Evolutionary conservation across 73 alveolate genomes (phyloP).

Genomic region (Halteria grandinella): DNA sequence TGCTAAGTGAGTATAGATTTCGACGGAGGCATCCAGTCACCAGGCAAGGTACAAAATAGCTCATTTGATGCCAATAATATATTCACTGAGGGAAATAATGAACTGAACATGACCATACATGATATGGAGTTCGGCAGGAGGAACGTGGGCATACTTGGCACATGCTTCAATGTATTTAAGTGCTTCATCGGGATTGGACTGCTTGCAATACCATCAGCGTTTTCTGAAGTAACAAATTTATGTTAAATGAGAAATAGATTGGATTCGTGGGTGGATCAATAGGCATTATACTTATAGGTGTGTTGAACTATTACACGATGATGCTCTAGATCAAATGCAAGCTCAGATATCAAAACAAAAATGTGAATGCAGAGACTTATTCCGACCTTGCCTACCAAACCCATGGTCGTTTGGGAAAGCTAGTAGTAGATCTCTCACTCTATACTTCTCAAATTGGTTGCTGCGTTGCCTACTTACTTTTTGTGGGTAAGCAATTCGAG

Average conservation of each 20-base stretch:
- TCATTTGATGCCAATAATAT: too few relatives aligned
- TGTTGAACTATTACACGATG: slow-evolving; percentile 24
- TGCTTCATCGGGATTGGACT: slow-evolving; percentile 65
- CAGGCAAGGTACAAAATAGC: too few relatives aligned
- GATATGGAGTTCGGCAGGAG: slow-evolving; percentile 21
- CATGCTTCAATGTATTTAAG: slow-evolving; percentile 49
- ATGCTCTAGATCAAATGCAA: not conserved
- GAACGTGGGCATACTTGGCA: slow-evolving; percentile 8
- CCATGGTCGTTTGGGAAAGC: slow-evolving; percentile 57
- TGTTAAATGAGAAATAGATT: not conserved
- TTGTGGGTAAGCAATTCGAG: slow-evolving; percentile 62
- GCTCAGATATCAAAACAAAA: slow-evolving; percentile 6
- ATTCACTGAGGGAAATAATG: too few relatives aligned
- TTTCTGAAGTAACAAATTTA: slow-evolving; percentile 19
- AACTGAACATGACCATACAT: too few relatives aligned
- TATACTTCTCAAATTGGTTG: slow-evolving; percentile 55
- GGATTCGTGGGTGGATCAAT: slow-evolving; percentile 38
- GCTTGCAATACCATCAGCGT: slow-evolving; percentile 68
- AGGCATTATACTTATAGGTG: slow-evolving; percentile 5
- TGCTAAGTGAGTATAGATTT: too few relatives aligned
- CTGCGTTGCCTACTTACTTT: slow-evolving; percentile 65
- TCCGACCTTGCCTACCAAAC: slow-evolving; percentile 52
- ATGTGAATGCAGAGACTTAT: slow-evolving; percentile 26
- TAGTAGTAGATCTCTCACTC: slow-evolving; percentile 55
- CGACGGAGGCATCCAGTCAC: too few relatives aligned